Evolutionary conservation across 2,329 filamentous ascomycete species (phyloP).

Genomic region (Fusarium sp.): DNA sequence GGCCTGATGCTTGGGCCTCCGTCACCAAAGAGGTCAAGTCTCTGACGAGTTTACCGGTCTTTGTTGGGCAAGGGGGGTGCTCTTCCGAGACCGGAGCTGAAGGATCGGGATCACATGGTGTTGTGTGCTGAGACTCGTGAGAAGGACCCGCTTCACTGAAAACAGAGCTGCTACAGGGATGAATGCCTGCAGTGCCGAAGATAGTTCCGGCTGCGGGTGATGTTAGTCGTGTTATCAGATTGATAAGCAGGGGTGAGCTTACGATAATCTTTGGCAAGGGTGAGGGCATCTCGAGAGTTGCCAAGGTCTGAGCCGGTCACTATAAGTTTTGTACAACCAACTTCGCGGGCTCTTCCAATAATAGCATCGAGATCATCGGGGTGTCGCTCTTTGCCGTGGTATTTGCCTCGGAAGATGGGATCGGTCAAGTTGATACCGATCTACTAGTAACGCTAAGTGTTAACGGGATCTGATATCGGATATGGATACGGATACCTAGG

Average conservation of each 20-base stretch:
- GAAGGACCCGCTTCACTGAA: slow-evolving; percentile 67
- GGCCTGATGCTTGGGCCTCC: slow-evolving; percentile 59
- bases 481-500: background rate
- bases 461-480: slow-evolving; percentile 15
- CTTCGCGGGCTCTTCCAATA: slow-evolving; percentile 76
- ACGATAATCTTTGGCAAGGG: slow-evolving; percentile 79
- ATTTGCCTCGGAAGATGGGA: slow-evolving; percentile 84
- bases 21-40: slow-evolving; percentile 72
- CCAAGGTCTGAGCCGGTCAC: slow-evolving; percentile 88
- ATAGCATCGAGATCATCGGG: slow-evolving; percentile 78
- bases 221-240: background rate
- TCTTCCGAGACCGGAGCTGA: slow-evolving; percentile 59
- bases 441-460: slow-evolving; percentile 49
- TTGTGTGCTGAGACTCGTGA: slow-evolving; percentile 57
- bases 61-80: slow-evolving; percentile 52
- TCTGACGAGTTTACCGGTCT: slow-evolving; percentile 59
- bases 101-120: slow-evolving; percentile 63
- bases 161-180: slow-evolving; percentile 85
- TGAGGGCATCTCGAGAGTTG: slow-evolving; percentile 78
- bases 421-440: slow-evolving; percentile 97
- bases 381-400: slow-evolving; percentile 81
- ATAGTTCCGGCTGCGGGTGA: slow-evolving; percentile 72
- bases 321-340: slow-evolving; percentile 89
- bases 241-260: slow-evolving; percentile 37
- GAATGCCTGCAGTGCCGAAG: slow-evolving; percentile 91